These are phyloP conservation scores for Plantago major DNA, from an alignment of 257 asterid genomes.

Conservation along the genomic window DNA sequence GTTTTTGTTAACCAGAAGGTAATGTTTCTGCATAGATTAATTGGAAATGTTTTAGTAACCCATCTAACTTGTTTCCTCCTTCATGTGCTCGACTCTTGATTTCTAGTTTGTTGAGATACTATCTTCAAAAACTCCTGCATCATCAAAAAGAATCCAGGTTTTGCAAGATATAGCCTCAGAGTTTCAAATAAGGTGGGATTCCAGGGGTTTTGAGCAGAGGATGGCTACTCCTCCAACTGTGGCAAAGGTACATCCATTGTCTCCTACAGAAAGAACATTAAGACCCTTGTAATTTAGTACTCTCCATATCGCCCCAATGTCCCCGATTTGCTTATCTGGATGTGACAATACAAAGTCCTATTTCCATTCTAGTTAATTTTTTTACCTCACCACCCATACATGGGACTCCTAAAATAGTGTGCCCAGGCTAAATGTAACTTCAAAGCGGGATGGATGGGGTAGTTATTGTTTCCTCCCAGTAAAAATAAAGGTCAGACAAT, in stretches of 20 bases:
- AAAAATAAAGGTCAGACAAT: too few species aligned
- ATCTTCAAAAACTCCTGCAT: slow-evolving; percentile 50
- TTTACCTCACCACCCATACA: too few species aligned
- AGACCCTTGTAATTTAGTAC: background rate
- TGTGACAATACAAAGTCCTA: too few species aligned
- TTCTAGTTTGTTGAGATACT: slow-evolving; percentile 79
- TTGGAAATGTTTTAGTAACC: slow-evolving; percentile 5
- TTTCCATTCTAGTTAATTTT: too few species aligned
- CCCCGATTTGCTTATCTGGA: too few species aligned
- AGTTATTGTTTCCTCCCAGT: too few species aligned
- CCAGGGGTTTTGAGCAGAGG: slow-evolving; percentile 67
- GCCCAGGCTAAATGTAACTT: too few species aligned
- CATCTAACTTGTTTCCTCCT: slow-evolving; percentile 17
- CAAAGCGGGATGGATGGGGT: too few species aligned
- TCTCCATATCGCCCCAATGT: too few species aligned
- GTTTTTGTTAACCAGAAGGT: slow-evolving; percentile 81
- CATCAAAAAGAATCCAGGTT: slow-evolving; percentile 49
- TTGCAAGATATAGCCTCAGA: slow-evolving; percentile 84
- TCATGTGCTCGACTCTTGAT: slow-evolving; percentile 32
- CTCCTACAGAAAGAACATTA: slow-evolving; percentile 15
- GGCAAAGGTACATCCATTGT: slow-evolving; percentile 48
- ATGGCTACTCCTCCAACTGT: slow-evolving; percentile 48
- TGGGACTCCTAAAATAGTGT: too few species aligned
- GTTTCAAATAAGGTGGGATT: slow-evolving; percentile 80
- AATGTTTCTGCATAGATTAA: slow-evolving; percentile 17